Base-by-base conservation (phyloP, 768 basidiomycete species). In the Lyophyllum decastes region DNA sequence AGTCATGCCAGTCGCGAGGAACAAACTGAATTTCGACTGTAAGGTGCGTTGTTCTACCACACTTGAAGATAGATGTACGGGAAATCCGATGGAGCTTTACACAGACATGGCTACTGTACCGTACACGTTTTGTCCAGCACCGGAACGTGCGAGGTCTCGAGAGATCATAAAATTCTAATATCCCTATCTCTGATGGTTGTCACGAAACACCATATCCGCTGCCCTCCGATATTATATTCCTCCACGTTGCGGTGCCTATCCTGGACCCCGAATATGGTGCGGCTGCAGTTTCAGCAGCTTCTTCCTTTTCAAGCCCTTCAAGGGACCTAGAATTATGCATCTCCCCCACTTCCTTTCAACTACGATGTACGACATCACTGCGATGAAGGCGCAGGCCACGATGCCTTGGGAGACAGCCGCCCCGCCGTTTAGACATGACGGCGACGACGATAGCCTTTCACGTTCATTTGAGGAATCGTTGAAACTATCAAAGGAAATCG, bases 401-500 rank as follows among this genome's bases (percentile, higher is more conserved):
- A 40, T 40, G 2, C 52, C 52, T 19, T 52, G 60, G 60, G 34
- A 61, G 17, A 43, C 56, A 2, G 24, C 25, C 17, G 44, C 57
- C 43, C 47, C 52, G 4, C 50, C 56, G 38, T 60, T 58, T 16
- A 26, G 54, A 10, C 34, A 50, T 38, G 27, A 21, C 5, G 51
- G 12, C 25, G 49, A 55, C 34, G 54, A 54, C 26, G 48, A 46
- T 19, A 21, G 44, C 25, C 49, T 46, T 24, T 35, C 40, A 19
- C 70, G 72, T 26, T 65, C 66, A 14, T 66, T 72, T 46, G 72
- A 78, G 57, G 77, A 81, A 44, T 82, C 83, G 1, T 67, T 72
- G 52, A 69, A 73, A 44, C 69, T 73, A 24, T 82, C 81, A 2
- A 73, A 72, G 54, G 72, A 78, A 56, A 85, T 87, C 40, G 84